These are phyloP conservation scores for Wickerhamiella slavikovae DNA, from an alignment of 805 yeast species.

Conservation along the genomic window DNA sequence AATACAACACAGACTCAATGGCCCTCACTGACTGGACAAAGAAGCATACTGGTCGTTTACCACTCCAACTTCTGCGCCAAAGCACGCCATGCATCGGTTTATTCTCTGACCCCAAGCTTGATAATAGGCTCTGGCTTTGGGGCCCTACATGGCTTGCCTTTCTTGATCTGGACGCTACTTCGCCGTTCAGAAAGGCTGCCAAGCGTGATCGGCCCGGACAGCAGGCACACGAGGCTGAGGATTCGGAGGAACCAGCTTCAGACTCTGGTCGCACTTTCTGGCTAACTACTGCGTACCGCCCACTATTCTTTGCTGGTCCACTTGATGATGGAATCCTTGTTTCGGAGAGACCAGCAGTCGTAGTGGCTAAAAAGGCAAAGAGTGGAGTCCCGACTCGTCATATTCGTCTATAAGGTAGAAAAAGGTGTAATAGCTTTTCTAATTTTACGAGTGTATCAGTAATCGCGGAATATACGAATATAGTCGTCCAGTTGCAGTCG, in stretches of 20 bases:
- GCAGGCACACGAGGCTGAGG: conserved; percentile 13
- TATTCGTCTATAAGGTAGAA: too few species aligned
- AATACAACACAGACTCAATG: conserved; percentile 28
- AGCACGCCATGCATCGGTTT: conserved; percentile 58
- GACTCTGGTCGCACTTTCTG: conserved; percentile 26
- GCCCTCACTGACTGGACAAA: conserved; percentile 56
- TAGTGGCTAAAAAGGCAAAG: too few species aligned
- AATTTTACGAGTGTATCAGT: conserved; percentile 9
- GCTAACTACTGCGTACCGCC: conserved; percentile 56
- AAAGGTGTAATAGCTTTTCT: too few species aligned
- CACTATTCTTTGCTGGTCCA: conserved; percentile 39
- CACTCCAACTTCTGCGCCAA: conserved; percentile 34
- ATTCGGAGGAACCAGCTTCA: conserved; percentile 19
- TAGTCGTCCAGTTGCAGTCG: conserved; percentile 17
- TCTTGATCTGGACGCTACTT: conserved; percentile 40
- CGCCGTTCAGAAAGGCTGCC: conserved; percentile 25
- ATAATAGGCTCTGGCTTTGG: conserved; percentile 56
- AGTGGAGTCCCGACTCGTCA: too few species aligned
- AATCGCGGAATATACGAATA: conserved; percentile 21
- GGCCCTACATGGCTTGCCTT: conserved; percentile 67
- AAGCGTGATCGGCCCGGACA: conserved; percentile 18
- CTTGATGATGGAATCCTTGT: conserved; percentile 39
- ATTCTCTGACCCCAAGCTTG: conserved; percentile 26
- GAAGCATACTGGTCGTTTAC: conserved; percentile 52
- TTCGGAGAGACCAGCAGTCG: conserved; percentile 53